Percentiles rank a stretch among this genome's conserved stretches.
Conservation (phyloP, 352 stramenopile genomes). For the Phytophthora ramorum region DNA sequence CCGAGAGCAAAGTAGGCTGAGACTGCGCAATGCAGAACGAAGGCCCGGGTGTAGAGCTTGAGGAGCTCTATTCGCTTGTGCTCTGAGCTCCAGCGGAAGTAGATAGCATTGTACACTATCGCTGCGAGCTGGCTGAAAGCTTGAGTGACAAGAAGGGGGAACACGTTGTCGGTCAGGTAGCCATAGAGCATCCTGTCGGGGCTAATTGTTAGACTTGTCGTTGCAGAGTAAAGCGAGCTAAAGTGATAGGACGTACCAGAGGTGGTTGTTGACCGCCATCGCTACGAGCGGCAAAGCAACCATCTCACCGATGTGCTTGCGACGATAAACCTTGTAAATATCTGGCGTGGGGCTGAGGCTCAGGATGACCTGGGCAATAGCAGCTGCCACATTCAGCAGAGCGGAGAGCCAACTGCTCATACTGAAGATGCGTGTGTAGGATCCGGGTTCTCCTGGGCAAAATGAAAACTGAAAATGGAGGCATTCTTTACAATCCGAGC, state of each 20-base stretch:
- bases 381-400: conserved; percentile 16
- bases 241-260: conserved; percentile 23
- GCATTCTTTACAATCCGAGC: background rate
- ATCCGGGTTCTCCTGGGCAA: background rate
- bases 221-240: background rate
- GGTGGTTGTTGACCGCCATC: conserved; percentile 38
- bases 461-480: background rate
- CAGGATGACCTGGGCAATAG: conserved; percentile 24
- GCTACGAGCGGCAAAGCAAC: conserved; percentile 34
- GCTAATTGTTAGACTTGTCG: background rate
- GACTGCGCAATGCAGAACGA: conserved; percentile 5
- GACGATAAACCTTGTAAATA: conserved; percentile 24
- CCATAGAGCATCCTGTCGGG: conserved; percentile 28
- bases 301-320: conserved; percentile 28
- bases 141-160: conserved; percentile 22
- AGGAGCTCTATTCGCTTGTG: conserved; percentile 8
- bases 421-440: background rate
- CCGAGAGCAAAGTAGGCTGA: conserved; percentile 20
- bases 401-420: conserved; percentile 14
- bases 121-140: conserved; percentile 13
- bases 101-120: conserved; percentile 17
- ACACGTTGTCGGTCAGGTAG: conserved; percentile 19
- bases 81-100: conserved; percentile 10
- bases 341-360: conserved; percentile 27
- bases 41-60: conserved; percentile 7